Conservation (phyloP, 1,284 basidiomycete genomes). For the Fomitopsis pinicola region DNA sequence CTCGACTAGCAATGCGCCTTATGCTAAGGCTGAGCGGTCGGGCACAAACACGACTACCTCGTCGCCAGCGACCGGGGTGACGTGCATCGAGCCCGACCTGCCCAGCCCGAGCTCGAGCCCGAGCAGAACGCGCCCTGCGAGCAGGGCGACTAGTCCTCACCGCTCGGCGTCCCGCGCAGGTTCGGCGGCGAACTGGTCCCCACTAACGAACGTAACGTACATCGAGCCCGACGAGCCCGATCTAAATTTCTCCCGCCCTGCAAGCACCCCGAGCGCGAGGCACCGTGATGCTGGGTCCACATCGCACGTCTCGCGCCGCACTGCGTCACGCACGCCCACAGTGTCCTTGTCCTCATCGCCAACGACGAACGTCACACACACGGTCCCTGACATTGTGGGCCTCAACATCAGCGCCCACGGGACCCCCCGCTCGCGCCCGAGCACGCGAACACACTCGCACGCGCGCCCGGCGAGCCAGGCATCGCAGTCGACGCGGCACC, state of each 20-base stretch:
- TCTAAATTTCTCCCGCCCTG: background rate
- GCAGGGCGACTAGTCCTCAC: background rate
- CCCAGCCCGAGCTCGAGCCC: background rate
- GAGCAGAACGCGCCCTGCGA: background rate
- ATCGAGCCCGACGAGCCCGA: background rate
- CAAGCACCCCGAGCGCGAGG: background rate
- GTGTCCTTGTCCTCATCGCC: too few species aligned
- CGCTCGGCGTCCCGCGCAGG: background rate
- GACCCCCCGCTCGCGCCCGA: background rate
- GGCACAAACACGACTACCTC: background rate
- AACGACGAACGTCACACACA: too few species aligned
- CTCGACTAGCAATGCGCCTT: background rate
- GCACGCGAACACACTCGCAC: background rate
- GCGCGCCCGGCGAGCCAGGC: background rate
- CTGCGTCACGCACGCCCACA: background rate
- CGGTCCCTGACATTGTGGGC: background rate
- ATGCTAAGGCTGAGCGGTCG: background rate
- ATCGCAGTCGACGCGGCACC: background rate
- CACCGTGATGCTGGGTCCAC: background rate
- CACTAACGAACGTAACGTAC: slow-evolving; percentile 5
- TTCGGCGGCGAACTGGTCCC: background rate
- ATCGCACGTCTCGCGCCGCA: background rate
- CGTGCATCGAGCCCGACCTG: slow-evolving; percentile 1
- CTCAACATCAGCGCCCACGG: background rate
- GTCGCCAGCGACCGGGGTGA: background rate